Evolutionary conservation across 2,329 filamentous ascomycete genomes (phyloP).

Genomic region (Capronia americana): DNA sequence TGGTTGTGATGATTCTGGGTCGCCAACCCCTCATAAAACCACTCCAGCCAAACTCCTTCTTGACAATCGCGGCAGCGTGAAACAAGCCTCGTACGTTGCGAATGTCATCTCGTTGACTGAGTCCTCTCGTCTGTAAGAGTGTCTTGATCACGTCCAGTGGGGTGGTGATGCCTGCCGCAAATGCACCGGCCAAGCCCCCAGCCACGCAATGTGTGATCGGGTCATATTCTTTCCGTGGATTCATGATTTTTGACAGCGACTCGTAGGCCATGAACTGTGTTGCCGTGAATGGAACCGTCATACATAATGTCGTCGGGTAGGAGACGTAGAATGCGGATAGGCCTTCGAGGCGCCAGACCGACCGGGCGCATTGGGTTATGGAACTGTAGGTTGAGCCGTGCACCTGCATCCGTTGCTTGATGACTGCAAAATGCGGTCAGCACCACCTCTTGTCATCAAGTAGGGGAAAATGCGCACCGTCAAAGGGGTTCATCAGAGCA

Average conservation of each 20-base stretch:
- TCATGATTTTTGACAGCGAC: constrained; percentile 91
- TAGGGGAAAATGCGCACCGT: constrained; percentile 67
- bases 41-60: constrained; percentile 78
- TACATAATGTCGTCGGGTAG: constrained; percentile 95
- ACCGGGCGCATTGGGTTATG: constrained; percentile 82
- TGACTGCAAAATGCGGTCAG: constrained; percentile 65
- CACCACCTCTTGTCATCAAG: constrained; percentile 28
- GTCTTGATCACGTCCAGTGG: constrained; percentile 99
- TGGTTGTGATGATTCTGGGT: constrained; percentile 90
- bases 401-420: constrained; percentile 99
- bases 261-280: constrained; percentile 98
- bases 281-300: constrained; percentile 98
- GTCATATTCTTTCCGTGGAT: constrained; percentile 79
- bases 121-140: constrained; percentile 89
- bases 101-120: constrained; percentile 78
- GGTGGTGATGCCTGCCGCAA: constrained; percentile 91
- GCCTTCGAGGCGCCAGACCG: constrained; percentile 87
- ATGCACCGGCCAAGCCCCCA: constrained; percentile 88
- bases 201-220: constrained; percentile 92
- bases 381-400: constrained; percentile 92
- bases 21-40: constrained; percentile 95
- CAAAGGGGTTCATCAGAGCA: constrained; percentile 98
- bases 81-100: constrained; percentile 82
- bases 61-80: constrained; percentile 80
- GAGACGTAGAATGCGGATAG: constrained; percentile 95